phyloP scores from a whole-genome alignment of 257 asterid species.

The Solanum appendiculatum region DNA sequence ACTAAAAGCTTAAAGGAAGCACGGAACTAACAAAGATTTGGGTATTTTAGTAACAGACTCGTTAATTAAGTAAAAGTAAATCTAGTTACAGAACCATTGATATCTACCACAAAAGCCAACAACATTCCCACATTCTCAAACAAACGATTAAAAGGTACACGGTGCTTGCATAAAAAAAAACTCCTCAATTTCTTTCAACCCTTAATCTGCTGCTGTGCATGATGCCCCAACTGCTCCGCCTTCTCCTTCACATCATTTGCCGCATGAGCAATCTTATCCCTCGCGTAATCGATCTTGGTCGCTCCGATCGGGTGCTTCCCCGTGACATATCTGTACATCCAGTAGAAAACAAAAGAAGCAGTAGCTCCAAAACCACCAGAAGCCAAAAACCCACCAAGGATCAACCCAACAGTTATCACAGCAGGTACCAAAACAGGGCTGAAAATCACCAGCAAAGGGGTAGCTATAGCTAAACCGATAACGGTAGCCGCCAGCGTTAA shows the following conservation, averaged over 20 bases:
- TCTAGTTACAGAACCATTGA: not conserved
- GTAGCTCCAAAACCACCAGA: conserved; percentile 72
- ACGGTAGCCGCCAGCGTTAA: conserved; percentile 71
- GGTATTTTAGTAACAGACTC: not conserved
- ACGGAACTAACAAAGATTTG: not conserved
- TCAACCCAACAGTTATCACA: conserved; percentile 38
- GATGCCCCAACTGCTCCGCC: conserved; percentile 48
- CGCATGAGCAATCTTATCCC: conserved; percentile 41
- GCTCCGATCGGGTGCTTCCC: conserved; percentile 89
- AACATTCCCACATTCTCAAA: not conserved
- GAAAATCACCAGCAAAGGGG: conserved; percentile 72
- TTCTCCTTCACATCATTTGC: conserved; percentile 56
- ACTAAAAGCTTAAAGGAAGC: not conserved
- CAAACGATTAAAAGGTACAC: not conserved
- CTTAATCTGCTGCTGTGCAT: conserved; percentile 24
- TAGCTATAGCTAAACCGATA: conserved; percentile 62
- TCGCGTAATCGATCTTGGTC: conserved; percentile 52
- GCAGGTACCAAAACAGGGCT: conserved; percentile 92
- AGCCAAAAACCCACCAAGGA: conserved; percentile 52
- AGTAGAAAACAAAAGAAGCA: conserved; percentile 73
- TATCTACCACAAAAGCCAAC: not conserved
- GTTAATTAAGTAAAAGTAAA: not conserved
- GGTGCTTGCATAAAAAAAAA: not conserved
- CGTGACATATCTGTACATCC: conserved; percentile 73
- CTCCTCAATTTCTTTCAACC: not conserved